Base-by-base conservation (phyloP, 2,329 filamentous ascomycete species). In the Cladosporium austrohemisphaericum region DNA sequence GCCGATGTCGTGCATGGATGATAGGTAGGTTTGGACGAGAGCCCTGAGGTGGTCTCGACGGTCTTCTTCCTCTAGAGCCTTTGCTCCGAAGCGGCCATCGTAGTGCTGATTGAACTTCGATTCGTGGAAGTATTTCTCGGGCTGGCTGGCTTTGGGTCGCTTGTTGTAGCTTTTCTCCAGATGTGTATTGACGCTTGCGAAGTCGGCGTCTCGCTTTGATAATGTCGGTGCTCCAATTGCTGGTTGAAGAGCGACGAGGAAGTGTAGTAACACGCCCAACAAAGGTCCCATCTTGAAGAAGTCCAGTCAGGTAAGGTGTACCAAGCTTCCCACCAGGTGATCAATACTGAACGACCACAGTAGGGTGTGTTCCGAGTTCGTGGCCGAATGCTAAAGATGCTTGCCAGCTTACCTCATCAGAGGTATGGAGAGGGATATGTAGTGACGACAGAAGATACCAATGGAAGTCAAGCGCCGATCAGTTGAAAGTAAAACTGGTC, bases 21-120 rank as follows among this genome's bases (percentile, higher is more conserved):
- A 65, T 2, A 81, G 68, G 56, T 82, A 83, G 1, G 77, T 76
- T 55, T 74, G 74, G 52, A 81, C 70, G 28, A 83, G 66, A 2
- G 72, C 67, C 16, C 70, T 72, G 14, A 83, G 69, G 51, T 78
- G 70, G 11, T 67, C 62, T 18, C 67, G 65, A 20, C 75, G 73
- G 36, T 75, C 66, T n/a, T 74, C 65, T 32, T 74, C 70, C 3
- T 70, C 64, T 2, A 82, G 65, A 4, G 67, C 59, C 5, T 62
- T 50, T 3, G 68, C 63, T 18, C 76, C 76, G 59, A 81, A 83
- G 36, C 73, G 76, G 51, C 76, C 77, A 57, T 80, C 78, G 63
- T 80, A 80, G 55, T 80, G 77, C 46, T 71, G 68, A 57, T 78
- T 69, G 61, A 80, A 80, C 52, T 71, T 72, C 43, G 60, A 53